phyloP scores from a whole-genome alignment of 1,284 basidiomycete genomes.

The Naganishia sp. region DNA sequence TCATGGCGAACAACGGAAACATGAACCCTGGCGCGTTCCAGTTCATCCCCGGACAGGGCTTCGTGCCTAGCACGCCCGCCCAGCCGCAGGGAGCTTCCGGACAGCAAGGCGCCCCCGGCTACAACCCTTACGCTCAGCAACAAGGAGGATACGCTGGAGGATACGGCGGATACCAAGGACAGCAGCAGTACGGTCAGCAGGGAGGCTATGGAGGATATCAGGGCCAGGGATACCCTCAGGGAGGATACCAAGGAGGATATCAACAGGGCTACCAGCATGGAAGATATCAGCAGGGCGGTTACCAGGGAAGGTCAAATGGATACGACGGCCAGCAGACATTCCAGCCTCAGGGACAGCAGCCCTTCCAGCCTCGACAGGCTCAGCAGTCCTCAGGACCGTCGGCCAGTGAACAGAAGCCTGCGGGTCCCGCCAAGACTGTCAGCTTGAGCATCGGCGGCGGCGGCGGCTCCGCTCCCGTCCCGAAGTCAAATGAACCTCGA shows the following conservation, averaged over 20 bases:
- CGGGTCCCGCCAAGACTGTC: conserved; percentile 34
- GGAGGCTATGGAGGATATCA: conserved; percentile 29
- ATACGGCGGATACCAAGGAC: conserved; percentile 25
- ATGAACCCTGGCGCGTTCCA: conserved; percentile 35
- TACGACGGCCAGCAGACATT: conserved; percentile 21
- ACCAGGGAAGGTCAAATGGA: conserved; percentile 13
- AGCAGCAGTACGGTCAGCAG: conserved; percentile 26
- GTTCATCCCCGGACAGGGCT: conserved; percentile 33
- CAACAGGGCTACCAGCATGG: background rate
- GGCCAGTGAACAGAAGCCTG: conserved; percentile 10
- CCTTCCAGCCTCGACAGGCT: conserved; percentile 30
- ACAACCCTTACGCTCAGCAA: conserved; percentile 34
- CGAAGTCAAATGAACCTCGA: conserved; percentile 23
- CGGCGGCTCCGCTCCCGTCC: conserved; percentile 2
- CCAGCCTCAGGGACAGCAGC: conserved; percentile 28
- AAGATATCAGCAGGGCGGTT: conserved; percentile 13
- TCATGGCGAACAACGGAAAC: conserved; percentile 24
- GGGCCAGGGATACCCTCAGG: conserved; percentile 18
- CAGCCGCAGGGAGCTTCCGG: conserved; percentile 24
- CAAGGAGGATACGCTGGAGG: conserved; percentile 29
- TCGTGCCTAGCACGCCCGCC: conserved; percentile 26
- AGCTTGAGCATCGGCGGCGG: conserved; percentile 33
- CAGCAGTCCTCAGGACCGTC: conserved; percentile 5
- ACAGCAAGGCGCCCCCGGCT: conserved; percentile 23
- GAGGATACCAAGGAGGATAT: conserved; percentile 2